Evolutionary conservation across 1,284 basidiomycete species (phyloP).

Genomic region (Ceratobasidium theobromae): DNA sequence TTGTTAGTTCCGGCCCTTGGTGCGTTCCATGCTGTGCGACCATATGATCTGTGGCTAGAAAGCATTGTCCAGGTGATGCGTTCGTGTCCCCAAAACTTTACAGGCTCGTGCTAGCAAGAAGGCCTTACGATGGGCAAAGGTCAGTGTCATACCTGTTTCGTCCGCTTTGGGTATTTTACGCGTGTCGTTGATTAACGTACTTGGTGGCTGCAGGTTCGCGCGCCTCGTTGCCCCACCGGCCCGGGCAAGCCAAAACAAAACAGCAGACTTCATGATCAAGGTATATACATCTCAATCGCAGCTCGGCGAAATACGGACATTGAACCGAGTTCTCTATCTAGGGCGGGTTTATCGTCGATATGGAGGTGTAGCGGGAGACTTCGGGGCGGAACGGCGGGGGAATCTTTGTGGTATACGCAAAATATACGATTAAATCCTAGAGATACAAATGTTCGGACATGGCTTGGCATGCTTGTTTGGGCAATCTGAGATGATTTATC

Average conservation of each 20-base stretch:
- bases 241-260: conserved; percentile 1
- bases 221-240: conserved; percentile 7
- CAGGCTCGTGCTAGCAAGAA: conserved; percentile 9
- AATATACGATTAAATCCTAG: background rate
- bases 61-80: background rate
- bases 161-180: background rate
- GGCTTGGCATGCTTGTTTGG: no score
- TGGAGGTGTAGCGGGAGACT: background rate
- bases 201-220: background rate
- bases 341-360: conserved; percentile 1
- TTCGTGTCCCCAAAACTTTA: conserved; percentile 13
- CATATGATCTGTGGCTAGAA: no score
- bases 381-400: background rate
- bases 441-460: no score
- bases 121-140: conserved; percentile 20
- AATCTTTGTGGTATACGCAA: background rate
- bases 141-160: background rate
- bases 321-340: background rate
- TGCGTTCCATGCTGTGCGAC: background rate
- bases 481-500: background rate
- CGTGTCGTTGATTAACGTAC: background rate
- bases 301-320: background rate
- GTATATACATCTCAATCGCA: background rate
- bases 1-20: conserved; percentile 21
- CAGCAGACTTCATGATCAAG: conserved; percentile 14